Base-by-base conservation (phyloP, 192 early-diverging fungal species). In the Diversispora epigaea region DNA sequence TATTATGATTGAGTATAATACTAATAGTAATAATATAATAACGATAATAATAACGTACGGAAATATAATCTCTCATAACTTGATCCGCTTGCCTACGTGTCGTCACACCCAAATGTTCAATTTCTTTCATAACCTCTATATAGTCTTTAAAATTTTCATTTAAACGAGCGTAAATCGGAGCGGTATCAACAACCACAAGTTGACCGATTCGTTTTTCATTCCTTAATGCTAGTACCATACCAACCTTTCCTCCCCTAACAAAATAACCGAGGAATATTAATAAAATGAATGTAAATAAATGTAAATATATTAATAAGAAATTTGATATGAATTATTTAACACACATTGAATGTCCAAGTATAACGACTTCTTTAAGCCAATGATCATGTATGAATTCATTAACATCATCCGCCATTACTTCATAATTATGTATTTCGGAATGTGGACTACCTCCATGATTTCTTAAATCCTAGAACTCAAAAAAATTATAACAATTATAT, bases 391-490 rank as follows among this genome's bases (percentile, higher is more conserved):
- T 78, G 56, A 96, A 96, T n/a, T 71, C 65, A 11, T 79, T 78
- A 12, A 98, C 80, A 69, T 98, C 97, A 6, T 75, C 76, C 2
- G 92, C 81, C 95, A 98, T 97, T 5, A 88, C 76, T n/a, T 81
- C 71, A 76, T 93, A 95, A 43, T 83, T 89, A 76, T 94, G 91
- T 0, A 81, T 80, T 0, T 69, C 25, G 25, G 69, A 68, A 74
- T 96, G 95, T 7, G 87, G 89, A 73, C 93, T 95, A 41, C 94
- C 93, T 32, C 97, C 97, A 77, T 98, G 97, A 82, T 98, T 98
- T 25, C 97, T 87, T 69, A 96, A 84, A 80, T 98, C 97, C 87
- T 88, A 57, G 14, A 25, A 17, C 45, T 12, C 10, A 44, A 73
- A 58, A 17, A 32, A 32, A 32, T 1, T 32, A 75, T 22, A 19